These are phyloP conservation scores for Aphanocladium album DNA, from an alignment of 2,329 filamentous ascomycete species.

Conservation along the genomic window DNA sequence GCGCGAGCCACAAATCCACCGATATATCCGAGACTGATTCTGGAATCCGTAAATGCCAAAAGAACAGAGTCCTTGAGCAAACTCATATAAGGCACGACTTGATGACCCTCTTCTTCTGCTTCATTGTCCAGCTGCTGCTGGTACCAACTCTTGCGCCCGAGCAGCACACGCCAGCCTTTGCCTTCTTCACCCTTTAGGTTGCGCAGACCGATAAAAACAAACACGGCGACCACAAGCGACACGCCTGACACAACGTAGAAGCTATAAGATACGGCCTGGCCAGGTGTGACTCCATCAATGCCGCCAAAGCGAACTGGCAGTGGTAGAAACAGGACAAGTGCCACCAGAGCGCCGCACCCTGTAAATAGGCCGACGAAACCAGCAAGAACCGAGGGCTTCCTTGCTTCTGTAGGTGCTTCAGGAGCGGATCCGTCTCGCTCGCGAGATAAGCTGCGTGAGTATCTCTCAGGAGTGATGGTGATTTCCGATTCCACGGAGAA, in stretches of 20 bases:
- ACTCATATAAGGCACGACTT: slow-evolving; percentile 51
- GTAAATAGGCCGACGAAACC: slow-evolving; percentile 91
- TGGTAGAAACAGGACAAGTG: slow-evolving; percentile 76
- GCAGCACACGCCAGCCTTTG: slow-evolving; percentile 63
- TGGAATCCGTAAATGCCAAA: slow-evolving; percentile 68
- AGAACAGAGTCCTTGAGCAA: slow-evolving; percentile 59
- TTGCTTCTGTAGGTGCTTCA: slow-evolving; percentile 22
- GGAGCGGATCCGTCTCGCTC: slow-evolving; percentile 20
- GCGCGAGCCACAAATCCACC: slow-evolving; percentile 93
- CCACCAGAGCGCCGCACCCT: slow-evolving; percentile 83
- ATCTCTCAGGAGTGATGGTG: slow-evolving; percentile 67
- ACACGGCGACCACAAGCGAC: slow-evolving; percentile 64
- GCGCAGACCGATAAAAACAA: slow-evolving; percentile 74
- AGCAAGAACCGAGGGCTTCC: slow-evolving; percentile 61
- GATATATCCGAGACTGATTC: slow-evolving; percentile 82
- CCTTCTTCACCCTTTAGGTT: slow-evolving; percentile 66
- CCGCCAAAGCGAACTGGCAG: slow-evolving; percentile 75
- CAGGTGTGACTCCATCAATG: slow-evolving; percentile 64
- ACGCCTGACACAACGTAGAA: slow-evolving; percentile 82
- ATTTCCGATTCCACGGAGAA: slow-evolving; percentile 68
- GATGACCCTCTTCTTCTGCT: slow-evolving; percentile 23
- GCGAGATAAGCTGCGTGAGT: slow-evolving; percentile 34
- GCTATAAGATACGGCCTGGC: slow-evolving; percentile 70
- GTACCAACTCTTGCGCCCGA: slow-evolving; percentile 35
- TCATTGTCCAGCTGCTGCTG: slow-evolving; percentile 18